Percentiles rank a stretch among this genome's conserved stretches.
phyloP scores from a whole-genome alignment of 73 alveolate species.

The Paramecium biaurelia region DNA sequence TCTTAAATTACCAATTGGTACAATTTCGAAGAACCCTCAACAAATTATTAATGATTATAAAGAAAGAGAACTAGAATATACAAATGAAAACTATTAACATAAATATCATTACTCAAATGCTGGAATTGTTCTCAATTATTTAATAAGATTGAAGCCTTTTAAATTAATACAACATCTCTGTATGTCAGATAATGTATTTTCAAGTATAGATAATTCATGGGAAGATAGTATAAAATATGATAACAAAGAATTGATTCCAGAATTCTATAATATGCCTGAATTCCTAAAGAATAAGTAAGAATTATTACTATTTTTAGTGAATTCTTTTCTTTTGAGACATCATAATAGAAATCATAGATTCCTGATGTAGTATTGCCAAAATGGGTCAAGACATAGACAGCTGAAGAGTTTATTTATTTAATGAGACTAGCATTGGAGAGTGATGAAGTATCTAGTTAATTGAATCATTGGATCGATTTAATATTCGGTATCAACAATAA shows the following conservation, averaged over 20 bases:
- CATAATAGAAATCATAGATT: slow-evolving; percentile 71
- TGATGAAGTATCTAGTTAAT: slow-evolving; percentile 62
- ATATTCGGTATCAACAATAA: slow-evolving; percentile 79
- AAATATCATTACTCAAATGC: slow-evolving; percentile 92
- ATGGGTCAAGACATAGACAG: slow-evolving; percentile 77
- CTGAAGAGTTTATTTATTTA: slow-evolving; percentile 67
- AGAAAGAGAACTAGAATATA: background rate
- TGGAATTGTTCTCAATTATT: slow-evolving; percentile 80
- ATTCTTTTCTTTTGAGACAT: slow-evolving; percentile 71
- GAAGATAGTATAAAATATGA: slow-evolving; percentile 84
- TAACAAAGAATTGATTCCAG: slow-evolving; percentile 96
- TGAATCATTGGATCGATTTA: slow-evolving; percentile 81
- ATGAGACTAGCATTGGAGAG: slow-evolving; percentile 78
- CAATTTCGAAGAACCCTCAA: background rate
- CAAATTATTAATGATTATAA: background rate
- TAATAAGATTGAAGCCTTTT: slow-evolving; percentile 82
- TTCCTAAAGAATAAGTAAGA: slow-evolving; percentile 60
- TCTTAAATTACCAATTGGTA: background rate
- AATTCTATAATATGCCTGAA: slow-evolving; percentile 94
- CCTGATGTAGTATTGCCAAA: slow-evolving; percentile 74
- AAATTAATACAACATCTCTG: slow-evolving; percentile 74
- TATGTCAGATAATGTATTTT: slow-evolving; percentile 88
- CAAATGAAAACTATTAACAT: slow-evolving; percentile 51
- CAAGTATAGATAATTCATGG: slow-evolving; percentile 73
- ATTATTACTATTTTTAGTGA: slow-evolving; percentile 63